Conservation (phyloP, 106 monocot genomes). For the Hemerocallis citrina region DNA sequence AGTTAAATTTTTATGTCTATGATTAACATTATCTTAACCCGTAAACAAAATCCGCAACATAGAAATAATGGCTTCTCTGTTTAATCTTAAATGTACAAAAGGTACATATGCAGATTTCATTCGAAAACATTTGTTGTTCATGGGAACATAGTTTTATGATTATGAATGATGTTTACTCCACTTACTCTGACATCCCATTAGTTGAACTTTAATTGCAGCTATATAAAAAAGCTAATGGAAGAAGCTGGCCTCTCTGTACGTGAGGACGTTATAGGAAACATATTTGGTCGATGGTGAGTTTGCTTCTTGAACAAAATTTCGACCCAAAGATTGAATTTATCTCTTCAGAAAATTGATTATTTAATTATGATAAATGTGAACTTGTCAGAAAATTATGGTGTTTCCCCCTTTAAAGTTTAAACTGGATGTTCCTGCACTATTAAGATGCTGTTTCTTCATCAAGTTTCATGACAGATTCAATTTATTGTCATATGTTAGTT, state of each 20-base stretch:
- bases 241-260: conserved; percentile 58
- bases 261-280: conserved; percentile 95
- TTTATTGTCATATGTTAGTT: not conserved
- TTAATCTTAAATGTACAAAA: not conserved
- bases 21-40: not conserved
- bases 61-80: not conserved
- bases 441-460: too few species aligned
- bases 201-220: conserved; percentile 36
- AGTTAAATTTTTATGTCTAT: not conserved
- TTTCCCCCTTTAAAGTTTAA: not conserved
- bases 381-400: not conserved
- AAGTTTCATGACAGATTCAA: not conserved
- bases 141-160: not conserved
- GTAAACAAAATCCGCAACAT: not conserved
- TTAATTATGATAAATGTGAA: not conserved
- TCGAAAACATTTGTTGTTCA: not conserved
- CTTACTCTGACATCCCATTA: conserved; percentile 1
- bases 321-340: not conserved
- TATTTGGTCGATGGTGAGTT: conserved; percentile 86
- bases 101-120: not conserved
- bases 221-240: conserved; percentile 69
- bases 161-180: not conserved
- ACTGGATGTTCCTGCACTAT: not conserved
- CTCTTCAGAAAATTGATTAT: not conserved
- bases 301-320: not conserved